Conservation (phyloP, 2,329 filamentous ascomycete genomes). For the Cordyceps sp. region DNA sequence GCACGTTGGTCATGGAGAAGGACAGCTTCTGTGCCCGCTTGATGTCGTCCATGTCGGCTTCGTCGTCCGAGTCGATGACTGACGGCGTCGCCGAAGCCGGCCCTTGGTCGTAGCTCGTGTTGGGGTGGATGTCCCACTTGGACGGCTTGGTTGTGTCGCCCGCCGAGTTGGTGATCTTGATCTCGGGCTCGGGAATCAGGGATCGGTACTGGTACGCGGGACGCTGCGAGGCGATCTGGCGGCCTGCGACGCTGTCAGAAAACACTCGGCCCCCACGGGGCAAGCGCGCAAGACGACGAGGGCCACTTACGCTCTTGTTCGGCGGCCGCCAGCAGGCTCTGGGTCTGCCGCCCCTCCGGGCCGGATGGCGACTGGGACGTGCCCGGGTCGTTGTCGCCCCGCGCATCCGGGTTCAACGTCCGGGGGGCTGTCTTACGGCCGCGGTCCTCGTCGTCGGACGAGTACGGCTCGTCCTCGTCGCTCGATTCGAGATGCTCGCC, state of each 20-base stretch:
- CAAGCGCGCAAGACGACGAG: not conserved
- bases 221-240: constrained; percentile 33
- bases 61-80: constrained; percentile 68
- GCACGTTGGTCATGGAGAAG: constrained; percentile 65
- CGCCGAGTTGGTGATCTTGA: constrained; percentile 45
- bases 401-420: constrained; percentile 23
- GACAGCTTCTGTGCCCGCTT: constrained; percentile 73
- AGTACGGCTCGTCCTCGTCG: constrained; percentile 48
- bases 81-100: constrained; percentile 35
- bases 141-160: constrained; percentile 40
- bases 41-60: constrained; percentile 71
- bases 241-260: constrained; percentile 19
- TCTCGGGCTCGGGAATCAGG: constrained; percentile 47
- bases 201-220: constrained; percentile 41
- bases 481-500: constrained; percentile 52
- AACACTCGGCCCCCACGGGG: not conserved
- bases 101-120: constrained; percentile 66
- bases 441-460: constrained; percentile 52
- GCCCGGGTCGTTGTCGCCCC: constrained; percentile 17
- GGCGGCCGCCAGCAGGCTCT: constrained; percentile 54
- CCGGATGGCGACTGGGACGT: constrained; percentile 13
- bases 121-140: constrained; percentile 55
- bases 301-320: constrained; percentile 58
- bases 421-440: constrained; percentile 40
- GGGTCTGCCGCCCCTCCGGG: constrained; percentile 24